Evolutionary conservation across 1,284 basidiomycete species (phyloP), one percentile per base, ranked within the genome.

Genomic region (Microbotryum intermedium): DNA sequence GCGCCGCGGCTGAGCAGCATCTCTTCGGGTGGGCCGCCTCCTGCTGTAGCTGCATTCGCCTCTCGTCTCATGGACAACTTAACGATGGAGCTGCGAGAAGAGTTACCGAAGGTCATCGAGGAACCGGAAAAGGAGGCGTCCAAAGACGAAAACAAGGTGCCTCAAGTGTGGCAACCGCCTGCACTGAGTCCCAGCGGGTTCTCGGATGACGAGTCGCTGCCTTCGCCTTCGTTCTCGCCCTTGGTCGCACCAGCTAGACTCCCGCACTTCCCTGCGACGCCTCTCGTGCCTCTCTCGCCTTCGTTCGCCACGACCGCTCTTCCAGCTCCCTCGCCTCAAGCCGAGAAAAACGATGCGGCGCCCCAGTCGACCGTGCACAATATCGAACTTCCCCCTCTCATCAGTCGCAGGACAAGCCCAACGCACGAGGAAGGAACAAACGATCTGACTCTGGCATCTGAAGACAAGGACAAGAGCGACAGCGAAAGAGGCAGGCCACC

Each of bases 401-500:
- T 39, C 34, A 39, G 34, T 39, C 34, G 34, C 34, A 55, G 57
- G 56, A 49, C 21, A 42, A 48, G 48, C 50, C 26, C 28, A 23
- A 26, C n/a, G 23, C 48, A 50, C 29, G 54, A 52, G 47, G 13
- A 57, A 25, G 58, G 54, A 21, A 47, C 55, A 46, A 53, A 47
- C 39, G 44, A 34, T n/a, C 34, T 39, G 34, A 39, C 34, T 39
- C 34, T 39, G 34, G 34, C 18, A 16, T 50, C 25, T 25, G 57
- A 60, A 9, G 59, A 56, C 5, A 65, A 60, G 7, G 50, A n/a
- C 20, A 61, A 64, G 16, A 55, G 56, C 1, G 59, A 47, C 9
- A 46, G 44, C 50, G 74, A 78, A 50, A 69, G 72, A 30, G 73
- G 34, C 34, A 74, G 45, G 61, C 20, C 26, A 68, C 67, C 39